Evolutionary conservation across 2,329 filamentous ascomycete genomes (phyloP).

Genomic region (Monosporascus cannonballus): DNA sequence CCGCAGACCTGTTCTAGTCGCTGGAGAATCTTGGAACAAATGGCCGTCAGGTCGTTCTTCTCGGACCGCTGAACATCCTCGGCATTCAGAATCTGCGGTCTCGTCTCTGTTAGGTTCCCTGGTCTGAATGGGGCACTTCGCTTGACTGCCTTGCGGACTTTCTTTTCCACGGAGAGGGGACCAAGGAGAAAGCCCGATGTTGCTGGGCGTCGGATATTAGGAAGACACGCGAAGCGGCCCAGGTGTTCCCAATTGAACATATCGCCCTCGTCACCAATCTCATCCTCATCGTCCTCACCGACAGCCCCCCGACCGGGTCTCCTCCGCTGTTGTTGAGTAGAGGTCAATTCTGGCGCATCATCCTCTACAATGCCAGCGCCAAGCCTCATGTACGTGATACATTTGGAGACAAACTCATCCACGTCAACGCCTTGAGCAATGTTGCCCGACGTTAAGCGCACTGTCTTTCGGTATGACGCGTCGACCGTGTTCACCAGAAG

Average conservation of each 20-base stretch:
- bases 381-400: conserved; percentile 77
- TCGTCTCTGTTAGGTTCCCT: conserved; percentile 61
- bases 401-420: conserved; percentile 88
- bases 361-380: conserved; percentile 51
- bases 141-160: conserved; percentile 62
- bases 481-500: conserved; percentile 77
- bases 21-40: conserved; percentile 69
- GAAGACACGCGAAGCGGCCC: conserved; percentile 70
- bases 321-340: conserved; percentile 42
- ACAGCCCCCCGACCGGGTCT: conserved; percentile 24
- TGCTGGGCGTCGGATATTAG: conserved; percentile 65
- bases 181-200: conserved; percentile 82
- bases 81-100: conserved; percentile 70
- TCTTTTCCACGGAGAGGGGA: conserved; percentile 84
- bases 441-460: conserved; percentile 68
- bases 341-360: conserved; percentile 43
- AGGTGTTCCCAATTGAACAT: conserved; percentile 82
- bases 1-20: conserved; percentile 48
- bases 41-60: conserved; percentile 69
- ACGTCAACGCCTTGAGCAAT: conserved; percentile 72
- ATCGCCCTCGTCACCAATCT: conserved; percentile 65
- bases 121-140: conserved; percentile 65
- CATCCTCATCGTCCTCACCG: conserved; percentile 55
- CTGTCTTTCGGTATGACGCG: conserved; percentile 70
- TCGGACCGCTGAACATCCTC: conserved; percentile 71